Evolutionary conservation across 164 flowering plant genomes (phyloP).

Genomic region (Buxus sempervirens): DNA sequence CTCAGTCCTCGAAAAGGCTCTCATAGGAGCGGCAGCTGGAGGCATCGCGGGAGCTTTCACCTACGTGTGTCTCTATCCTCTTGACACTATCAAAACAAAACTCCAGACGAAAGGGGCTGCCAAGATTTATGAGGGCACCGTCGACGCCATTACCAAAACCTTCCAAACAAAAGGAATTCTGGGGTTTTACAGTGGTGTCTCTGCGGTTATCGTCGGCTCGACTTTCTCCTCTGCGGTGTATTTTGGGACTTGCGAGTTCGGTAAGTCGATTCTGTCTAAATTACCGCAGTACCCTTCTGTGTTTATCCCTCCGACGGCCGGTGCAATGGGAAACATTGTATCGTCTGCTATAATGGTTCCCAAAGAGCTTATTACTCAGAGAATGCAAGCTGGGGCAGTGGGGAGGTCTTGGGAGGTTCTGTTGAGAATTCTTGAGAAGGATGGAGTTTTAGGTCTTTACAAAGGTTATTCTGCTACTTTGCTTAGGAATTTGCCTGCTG

Average conservation of each 20-base stretch:
- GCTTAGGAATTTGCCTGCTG: slow-evolving; percentile 90
- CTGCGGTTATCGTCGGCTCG: slow-evolving; percentile 93
- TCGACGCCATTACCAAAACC: slow-evolving; percentile 78
- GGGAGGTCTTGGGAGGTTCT: slow-evolving; percentile 91
- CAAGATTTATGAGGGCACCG: slow-evolving; percentile 49
- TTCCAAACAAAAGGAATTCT: slow-evolving; percentile 63
- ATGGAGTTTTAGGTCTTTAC: slow-evolving; percentile 87
- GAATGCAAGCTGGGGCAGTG: slow-evolving; percentile 90
- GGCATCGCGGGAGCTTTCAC: slow-evolving; percentile 94
- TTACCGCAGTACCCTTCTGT: slow-evolving; percentile 50
- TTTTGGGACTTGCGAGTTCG: slow-evolving; percentile 97
- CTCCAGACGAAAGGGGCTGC: slow-evolving; percentile 82
- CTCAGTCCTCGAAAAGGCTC: slow-evolving; percentile 61
- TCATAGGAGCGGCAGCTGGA: slow-evolving; percentile 80
- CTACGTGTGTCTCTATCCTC: slow-evolving; percentile 79
- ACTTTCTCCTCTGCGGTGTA: slow-evolving; percentile 83
- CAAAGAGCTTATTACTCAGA: slow-evolving; percentile 83
- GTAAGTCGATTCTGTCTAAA: slow-evolving; percentile 73
- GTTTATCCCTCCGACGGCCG: slow-evolving; percentile 89
- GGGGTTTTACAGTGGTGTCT: slow-evolving; percentile 87
- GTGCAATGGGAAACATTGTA: slow-evolving; percentile 94
- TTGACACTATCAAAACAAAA: slow-evolving; percentile 92
- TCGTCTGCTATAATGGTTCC: slow-evolving; percentile 98
- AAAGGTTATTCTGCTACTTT: slow-evolving; percentile 94
- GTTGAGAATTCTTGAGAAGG: slow-evolving; percentile 66